Conservation (phyloP, 2,329 filamentous ascomycete genomes). For the Cyphellophora europaea region DNA sequence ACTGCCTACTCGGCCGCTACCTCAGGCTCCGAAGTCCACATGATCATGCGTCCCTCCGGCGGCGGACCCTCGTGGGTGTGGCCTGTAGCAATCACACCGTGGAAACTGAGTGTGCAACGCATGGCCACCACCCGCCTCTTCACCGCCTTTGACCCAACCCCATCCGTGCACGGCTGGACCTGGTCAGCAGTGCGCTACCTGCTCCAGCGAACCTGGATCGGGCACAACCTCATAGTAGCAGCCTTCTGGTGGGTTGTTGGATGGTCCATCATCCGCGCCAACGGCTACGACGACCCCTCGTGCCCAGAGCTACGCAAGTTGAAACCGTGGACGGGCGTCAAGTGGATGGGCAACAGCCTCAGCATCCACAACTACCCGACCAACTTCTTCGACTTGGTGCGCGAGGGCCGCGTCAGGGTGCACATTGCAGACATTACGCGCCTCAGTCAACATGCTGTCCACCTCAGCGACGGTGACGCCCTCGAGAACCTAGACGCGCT, state of each 20-base stretch:
- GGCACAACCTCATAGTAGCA: constrained; percentile 37
- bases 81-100: constrained; percentile 53
- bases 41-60: constrained; percentile 49
- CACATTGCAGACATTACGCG: constrained; percentile 45
- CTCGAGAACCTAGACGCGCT: constrained; percentile 42
- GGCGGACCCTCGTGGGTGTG: constrained; percentile 52
- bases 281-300: constrained; percentile 30
- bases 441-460: constrained; percentile 34
- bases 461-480: constrained; percentile 36
- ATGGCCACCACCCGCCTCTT: constrained; percentile 43
- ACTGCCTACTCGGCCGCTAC: constrained; percentile 49
- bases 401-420: constrained; percentile 42
- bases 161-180: constrained; percentile 25
- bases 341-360: constrained; percentile 48
- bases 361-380: constrained; percentile 53
- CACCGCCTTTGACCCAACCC: constrained; percentile 64
- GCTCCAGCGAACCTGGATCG: constrained; percentile 43
- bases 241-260: constrained; percentile 45
- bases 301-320: constrained; percentile 36
- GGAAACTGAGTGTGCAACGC: constrained; percentile 50
- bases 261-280: constrained; percentile 38
- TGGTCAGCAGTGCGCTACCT: constrained; percentile 50
- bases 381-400: constrained; percentile 48
- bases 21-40: constrained; percentile 44
- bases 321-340: constrained; percentile 31